phyloP scores from a whole-genome alignment of 2,329 filamentous ascomycete species.

The Xylariaceae sp. region DNA sequence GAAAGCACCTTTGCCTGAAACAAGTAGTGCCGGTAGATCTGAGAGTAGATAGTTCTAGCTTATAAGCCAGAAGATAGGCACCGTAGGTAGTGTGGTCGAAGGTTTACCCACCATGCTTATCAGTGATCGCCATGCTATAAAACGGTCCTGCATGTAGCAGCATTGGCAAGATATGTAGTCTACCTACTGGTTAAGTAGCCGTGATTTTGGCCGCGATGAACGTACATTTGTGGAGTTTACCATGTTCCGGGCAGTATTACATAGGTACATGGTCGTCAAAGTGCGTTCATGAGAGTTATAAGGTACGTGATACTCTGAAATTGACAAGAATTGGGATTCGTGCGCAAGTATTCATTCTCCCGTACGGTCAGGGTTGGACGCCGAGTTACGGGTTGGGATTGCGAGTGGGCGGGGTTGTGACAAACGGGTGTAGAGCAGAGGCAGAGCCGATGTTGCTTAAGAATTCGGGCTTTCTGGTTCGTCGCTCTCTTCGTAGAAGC shows the following conservation, averaged over 20 bases:
- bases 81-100: not conserved
- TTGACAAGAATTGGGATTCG: no score
- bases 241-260: no score
- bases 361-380: not conserved
- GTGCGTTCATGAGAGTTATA: no score
- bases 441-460: constrained; percentile 15
- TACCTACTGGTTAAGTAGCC: no score
- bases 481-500: not conserved
- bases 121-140: not conserved
- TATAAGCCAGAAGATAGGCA: not conserved
- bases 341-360: no score
- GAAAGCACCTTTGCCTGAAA: not conserved
- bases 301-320: no score
- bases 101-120: not conserved
- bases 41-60: not conserved
- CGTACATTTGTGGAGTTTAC: no score
- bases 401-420: no score
- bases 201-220: not conserved
- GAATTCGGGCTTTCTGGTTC: constrained; percentile 22
- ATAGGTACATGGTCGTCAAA: no score
- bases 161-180: no score
- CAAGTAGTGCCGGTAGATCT: not conserved
- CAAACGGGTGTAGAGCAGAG: constrained; percentile 9
- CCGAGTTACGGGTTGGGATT: constrained; percentile 15
- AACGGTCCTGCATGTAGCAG: no score